Evolutionary conservation across 176 grass and related monocot genomes (phyloP), one percentile per base, ranked within the genome.

Genomic region (Aegilops tauschii): DNA sequence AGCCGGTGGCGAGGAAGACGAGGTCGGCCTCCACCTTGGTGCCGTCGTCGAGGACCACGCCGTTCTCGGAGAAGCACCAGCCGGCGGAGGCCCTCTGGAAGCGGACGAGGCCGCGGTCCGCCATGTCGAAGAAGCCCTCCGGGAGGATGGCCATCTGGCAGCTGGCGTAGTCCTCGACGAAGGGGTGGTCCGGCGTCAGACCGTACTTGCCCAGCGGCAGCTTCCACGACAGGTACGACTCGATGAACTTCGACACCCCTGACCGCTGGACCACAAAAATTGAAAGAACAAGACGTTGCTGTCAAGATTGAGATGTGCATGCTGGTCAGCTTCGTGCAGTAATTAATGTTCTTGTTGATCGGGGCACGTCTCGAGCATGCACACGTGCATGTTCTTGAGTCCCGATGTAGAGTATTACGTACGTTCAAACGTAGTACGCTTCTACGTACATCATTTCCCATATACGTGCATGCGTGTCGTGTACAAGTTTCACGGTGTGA

Each of bases 111-210:
- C 88, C 97, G 0, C 40, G 87, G 78, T 96, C 94, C 0, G 94
- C 97, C 94, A 93, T 93, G 1, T 91, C 87, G 90, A 99, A 99
- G 94, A 99, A 99, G 58, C 92, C 93, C 71, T 94, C 94, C 3
- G 94, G 97, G 18, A 99, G 82, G 54, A 99, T 96, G 69, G 97
- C 97, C 97, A 99, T 99, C 87, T 99, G 97, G 73, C 97, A 99
- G 47, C 92, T 94, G 0, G 97, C 97, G 45, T 99, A 99, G 74
- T 99, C 97, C 90, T 99, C 97, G n/a, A 92, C 89, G 83, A 99
- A 99, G 1, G 97, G 97, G 89, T 99, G 97, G 16, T 94, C 89
- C 2, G 94, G 97, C 23, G 80, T 86, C n/a, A 99, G 80, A 16
- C 97, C 97, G 64, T 99, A 94, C 88, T 92, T 96, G 6, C 68